Base-by-base conservation (phyloP, 176 grass and related monocot species). In the Musa schizocarpa region DNA sequence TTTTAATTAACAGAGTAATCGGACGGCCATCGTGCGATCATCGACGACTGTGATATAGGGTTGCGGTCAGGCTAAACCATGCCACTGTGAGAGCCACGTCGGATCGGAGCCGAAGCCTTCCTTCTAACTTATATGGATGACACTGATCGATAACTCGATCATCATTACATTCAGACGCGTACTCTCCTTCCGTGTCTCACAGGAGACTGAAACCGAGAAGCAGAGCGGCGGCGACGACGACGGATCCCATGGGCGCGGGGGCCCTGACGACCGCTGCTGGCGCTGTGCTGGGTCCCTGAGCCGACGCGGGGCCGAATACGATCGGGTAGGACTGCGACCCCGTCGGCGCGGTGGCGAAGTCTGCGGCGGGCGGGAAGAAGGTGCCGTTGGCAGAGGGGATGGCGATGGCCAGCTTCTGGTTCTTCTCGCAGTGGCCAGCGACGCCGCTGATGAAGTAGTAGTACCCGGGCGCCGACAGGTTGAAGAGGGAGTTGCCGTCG, bases 401-500 rank as follows among this genome's bases (percentile, higher is more conserved):
- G 81, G 89, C 87, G 77, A 96, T 59, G 50, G 73, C 65, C 25
- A 96, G 77, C 83, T 86, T 96, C 89, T 96, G 92, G 2, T 84
- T 81, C 85, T 83, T 96, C n/a, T 74, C 78, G 85, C 92, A 96
- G 73, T 84, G 92, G 0, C 83, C 87, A 2, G 81, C 69, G 25
- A 81, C 49, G 57, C 80, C 81, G 68, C 92, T 96, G 78, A 55
- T 88, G 83, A 84, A 92, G 85, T 90, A 96, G 72, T 73, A 54
- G 8, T 81, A 78, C 0, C 89, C 92, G 0, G 92, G 81, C 19
- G 70, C 8, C 52, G 89, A 90, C 63, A 96, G 89, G 76, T 96
- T 96, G 83, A 92, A 89, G 55, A 88, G 7, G 65, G 92, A 92
- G 87, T 96, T 96, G 22, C 92, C 92, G 73, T 96, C 89, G 49